Percentiles rank a stretch among this genome's conserved stretches.
phyloP scores from a whole-genome alignment of 148 eudicot species.

The Silene uniflora region DNA sequence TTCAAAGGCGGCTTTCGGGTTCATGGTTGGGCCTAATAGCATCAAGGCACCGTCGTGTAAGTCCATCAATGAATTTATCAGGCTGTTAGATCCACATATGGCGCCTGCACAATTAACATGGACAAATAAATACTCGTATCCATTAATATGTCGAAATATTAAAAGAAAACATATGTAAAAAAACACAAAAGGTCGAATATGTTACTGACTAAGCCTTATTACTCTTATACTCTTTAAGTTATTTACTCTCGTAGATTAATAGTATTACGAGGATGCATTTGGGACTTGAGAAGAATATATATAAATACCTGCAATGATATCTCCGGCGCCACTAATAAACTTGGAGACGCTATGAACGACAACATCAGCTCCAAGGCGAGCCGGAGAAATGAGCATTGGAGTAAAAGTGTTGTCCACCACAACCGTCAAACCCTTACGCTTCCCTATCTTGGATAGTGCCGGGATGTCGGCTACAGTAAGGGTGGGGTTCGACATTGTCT shows the following conservation, averaged over 20 bases:
- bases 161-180: not conserved
- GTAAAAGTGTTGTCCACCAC: conserved; percentile 47
- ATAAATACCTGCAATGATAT: conserved; percentile 86
- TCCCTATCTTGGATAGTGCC: conserved; percentile 55
- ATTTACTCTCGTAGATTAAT: no score
- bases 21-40: conserved; percentile 55
- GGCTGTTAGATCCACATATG: conserved; percentile 72
- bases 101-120: conserved; percentile 46
- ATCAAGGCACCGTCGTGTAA: no score
- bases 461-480: conserved; percentile 66
- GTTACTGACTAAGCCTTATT: no score
- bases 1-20: conserved; percentile 87
- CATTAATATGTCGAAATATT: no score
- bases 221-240: no score
- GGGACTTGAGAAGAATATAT: no score
- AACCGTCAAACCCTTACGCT: conserved; percentile 58
- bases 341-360: conserved; percentile 91
- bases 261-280: no score
- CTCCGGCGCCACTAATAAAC: conserved; percentile 91
- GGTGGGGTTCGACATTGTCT: conserved; percentile 31
- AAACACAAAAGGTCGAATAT: not conserved
- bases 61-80: conserved; percentile 13
- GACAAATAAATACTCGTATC: no score
- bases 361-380: conserved; percentile 21
- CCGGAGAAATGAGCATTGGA: no score